Evolutionary conservation across 371 early-diverging fungal genomes (phyloP), one percentile per base, ranked within the genome.

Genomic region (Lichtheimia ramosa): DNA sequence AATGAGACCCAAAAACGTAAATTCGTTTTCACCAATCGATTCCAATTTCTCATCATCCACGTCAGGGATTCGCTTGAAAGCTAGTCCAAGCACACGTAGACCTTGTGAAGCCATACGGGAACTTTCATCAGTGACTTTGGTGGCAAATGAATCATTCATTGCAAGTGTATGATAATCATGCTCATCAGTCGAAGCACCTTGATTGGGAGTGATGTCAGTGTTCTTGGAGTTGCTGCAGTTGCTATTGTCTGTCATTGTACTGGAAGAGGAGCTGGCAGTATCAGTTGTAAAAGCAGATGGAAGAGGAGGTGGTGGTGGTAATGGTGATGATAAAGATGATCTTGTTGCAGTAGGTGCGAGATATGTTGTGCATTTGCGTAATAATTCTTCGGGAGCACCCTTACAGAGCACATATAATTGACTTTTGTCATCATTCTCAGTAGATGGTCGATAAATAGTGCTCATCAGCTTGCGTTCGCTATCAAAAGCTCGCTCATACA

Each of bases 401-500:
- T 96, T 96, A 55, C 82, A 88, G 1, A 93, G 68, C 20, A 94
- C 70, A 52, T 85, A 75, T 16, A 73, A 61, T 18, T 70, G 58
- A 3, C 65, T 61, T 16, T 71, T 66, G 0, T 58, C 27, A 4
- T 58, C 34, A 5, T 41, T 8, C 34, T 34, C 10, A 10, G 34
- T 34, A 34, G 34, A 34, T 0, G 34, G 34, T 23, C 67, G 71
- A 68, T 82, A 89, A 0, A 91, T 75, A 12, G 89, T 86, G 66
- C 90, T 90, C 96, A 96, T 96, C 49, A 93, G 77, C 73, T 96
- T 96, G 43, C 95, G 84, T 54, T 94, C 95, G 65, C 90, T 89
- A 71, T 90, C 90, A 64, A 92, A 92, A 0, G 92, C 84, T 43
- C 75, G 75, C 39, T 83, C 84, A 63, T 65, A 79, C 3, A 77